Percentiles rank a stretch among this genome's conserved stretches.
phyloP scores from a whole-genome alignment of 1,284 basidiomycete species.

The Ganoderma meredithae region DNA sequence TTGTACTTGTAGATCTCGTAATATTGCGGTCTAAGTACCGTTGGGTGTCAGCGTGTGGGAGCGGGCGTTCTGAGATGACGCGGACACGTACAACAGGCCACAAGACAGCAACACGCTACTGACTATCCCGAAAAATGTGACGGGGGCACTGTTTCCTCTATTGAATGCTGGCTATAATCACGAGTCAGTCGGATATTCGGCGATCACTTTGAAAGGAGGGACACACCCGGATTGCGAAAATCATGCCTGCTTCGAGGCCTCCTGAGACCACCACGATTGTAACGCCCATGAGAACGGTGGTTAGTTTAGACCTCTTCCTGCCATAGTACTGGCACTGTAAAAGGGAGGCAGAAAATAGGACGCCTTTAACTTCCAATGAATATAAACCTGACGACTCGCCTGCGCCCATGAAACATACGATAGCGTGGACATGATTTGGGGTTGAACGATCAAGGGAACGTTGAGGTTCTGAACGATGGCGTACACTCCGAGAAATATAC shows the following conservation, averaged over 20 bases:
- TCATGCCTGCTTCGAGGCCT: slow-evolving; percentile 66
- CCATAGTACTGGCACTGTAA: slow-evolving; percentile 70
- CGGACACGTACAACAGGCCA: slow-evolving; percentile 59
- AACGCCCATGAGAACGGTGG: slow-evolving; percentile 43
- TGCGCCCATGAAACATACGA: slow-evolving; percentile 72
- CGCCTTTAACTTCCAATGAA: background rate
- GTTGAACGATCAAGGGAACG: slow-evolving; percentile 79
- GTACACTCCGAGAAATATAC: slow-evolving; percentile 76
- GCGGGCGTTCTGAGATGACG: too few species aligned
- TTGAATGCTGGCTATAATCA: slow-evolving; percentile 49
- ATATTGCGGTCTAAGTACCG: slow-evolving; percentile 54
- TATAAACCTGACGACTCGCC: slow-evolving; percentile 41
- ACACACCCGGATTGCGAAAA: slow-evolving; percentile 61
- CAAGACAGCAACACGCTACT: slow-evolving; percentile 66
- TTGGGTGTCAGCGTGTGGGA: background rate
- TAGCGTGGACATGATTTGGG: slow-evolving; percentile 74
- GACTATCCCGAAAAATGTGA: slow-evolving; percentile 71
- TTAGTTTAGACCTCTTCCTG: slow-evolving; percentile 44
- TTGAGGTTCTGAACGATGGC: slow-evolving; percentile 72
- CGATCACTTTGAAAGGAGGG: background rate
- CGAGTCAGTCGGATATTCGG: background rate
- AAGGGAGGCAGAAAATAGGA: slow-evolving; percentile 16
- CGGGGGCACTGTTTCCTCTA: slow-evolving; percentile 54
- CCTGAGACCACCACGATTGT: slow-evolving; percentile 53
- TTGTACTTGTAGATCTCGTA: slow-evolving; percentile 74